phyloP scores from a whole-genome alignment of 2,329 filamentous ascomycete species.

The Talaromyces albobiverticillius region DNA sequence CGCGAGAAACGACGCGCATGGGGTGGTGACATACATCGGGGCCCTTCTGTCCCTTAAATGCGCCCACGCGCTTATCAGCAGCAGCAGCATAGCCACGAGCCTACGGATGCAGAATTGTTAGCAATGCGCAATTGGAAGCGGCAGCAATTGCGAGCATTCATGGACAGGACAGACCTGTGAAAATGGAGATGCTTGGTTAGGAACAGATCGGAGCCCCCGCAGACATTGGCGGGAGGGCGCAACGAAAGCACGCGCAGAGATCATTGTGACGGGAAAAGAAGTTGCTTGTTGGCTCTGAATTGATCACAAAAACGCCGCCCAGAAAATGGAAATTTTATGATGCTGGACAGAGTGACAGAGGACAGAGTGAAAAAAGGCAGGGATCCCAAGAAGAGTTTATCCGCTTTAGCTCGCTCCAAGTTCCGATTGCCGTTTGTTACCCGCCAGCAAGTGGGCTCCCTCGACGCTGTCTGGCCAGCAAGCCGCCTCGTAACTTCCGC shows the following conservation, averaged over 20 bases:
- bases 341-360: not conserved
- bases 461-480: not conserved
- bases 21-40: slow-evolving; percentile 65
- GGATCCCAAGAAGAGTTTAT: slow-evolving; percentile 12
- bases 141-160: not conserved
- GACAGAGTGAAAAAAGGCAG: slow-evolving; percentile 10
- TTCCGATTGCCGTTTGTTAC: slow-evolving; percentile 13
- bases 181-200: slow-evolving; percentile 47
- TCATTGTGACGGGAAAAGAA: slow-evolving; percentile 61
- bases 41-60: slow-evolving; percentile 90
- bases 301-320: slow-evolving; percentile 11
- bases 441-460: slow-evolving; percentile 1
- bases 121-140: slow-evolving; percentile 15
- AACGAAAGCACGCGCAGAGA: slow-evolving; percentile 75
- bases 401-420: slow-evolving; percentile 12
- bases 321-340: not conserved
- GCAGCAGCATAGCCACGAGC: slow-evolving; percentile 59
- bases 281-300: too few species aligned
- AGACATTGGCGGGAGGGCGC: slow-evolving; percentile 76
- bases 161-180: slow-evolving; percentile 54
- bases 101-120: slow-evolving; percentile 33
- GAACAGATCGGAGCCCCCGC: slow-evolving; percentile 57
- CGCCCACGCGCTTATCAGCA: slow-evolving; percentile 70
- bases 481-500: slow-evolving; percentile 16
- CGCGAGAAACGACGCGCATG: slow-evolving; percentile 15